phyloP scores from a whole-genome alignment of 345 rosid genomes.

The Eucalyptus brandiana region DNA sequence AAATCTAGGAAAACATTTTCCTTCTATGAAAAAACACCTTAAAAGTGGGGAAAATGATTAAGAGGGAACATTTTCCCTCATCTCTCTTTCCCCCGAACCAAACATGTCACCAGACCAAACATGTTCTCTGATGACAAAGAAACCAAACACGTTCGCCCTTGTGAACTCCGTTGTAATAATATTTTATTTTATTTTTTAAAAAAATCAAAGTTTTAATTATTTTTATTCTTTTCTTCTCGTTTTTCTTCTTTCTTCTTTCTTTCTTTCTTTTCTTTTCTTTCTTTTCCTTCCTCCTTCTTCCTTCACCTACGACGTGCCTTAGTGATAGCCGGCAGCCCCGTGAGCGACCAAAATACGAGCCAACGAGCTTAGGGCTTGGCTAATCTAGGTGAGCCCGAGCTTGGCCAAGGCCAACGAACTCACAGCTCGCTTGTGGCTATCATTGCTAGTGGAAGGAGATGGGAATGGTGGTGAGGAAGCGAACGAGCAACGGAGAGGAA shows the following conservation, averaged over 20 bases:
- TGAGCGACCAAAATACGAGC: accelerated
- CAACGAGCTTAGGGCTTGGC: accelerated
- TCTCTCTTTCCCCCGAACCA: no score
- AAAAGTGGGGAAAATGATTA: neutral
- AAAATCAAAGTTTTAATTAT: no score
- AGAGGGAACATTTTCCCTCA: neutral
- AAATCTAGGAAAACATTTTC: neutral
- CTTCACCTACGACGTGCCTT: neutral
- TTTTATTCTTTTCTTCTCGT: no score
- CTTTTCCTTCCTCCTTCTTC: neutral
- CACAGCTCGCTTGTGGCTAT: neutral
- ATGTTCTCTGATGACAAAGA: no score
- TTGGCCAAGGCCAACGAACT: accelerated
- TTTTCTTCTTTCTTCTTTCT: no score
- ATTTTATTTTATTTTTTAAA: no score
- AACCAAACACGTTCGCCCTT: neutral
- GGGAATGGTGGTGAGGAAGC: neutral
- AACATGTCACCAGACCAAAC: no score
- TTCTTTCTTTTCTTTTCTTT: no score
- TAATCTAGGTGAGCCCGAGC: neutral
- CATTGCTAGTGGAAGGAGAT: accelerated
- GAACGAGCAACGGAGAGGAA: neutral
- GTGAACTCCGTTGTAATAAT: neutral
- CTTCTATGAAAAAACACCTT: neutral
- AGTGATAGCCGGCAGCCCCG: accelerated